These are phyloP conservation scores for Yarrowia bubula DNA, from an alignment of 805 yeast species.

Conservation along the genomic window DNA sequence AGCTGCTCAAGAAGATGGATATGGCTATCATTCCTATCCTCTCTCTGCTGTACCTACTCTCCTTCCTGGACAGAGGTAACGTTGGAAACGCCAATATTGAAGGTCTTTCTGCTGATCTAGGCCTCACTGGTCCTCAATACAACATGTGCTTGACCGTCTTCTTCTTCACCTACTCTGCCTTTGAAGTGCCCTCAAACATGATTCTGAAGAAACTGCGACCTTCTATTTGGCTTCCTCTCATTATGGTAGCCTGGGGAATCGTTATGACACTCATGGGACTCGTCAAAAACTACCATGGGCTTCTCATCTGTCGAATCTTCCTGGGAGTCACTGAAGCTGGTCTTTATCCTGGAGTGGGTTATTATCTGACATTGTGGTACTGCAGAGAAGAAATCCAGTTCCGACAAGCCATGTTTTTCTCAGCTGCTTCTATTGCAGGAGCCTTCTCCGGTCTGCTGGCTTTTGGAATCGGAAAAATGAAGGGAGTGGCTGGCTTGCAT, in stretches of 20 bases:
- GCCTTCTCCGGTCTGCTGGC: conserved; percentile 1
- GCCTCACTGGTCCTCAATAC: conserved; percentile 43
- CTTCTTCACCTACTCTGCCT: conserved; percentile 49
- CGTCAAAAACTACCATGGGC: conserved; percentile 9
- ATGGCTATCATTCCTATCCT: conserved; percentile 23
- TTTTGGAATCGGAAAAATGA: conserved; percentile 5
- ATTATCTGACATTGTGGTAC: conserved; percentile 62
- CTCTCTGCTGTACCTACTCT: conserved; percentile 16
- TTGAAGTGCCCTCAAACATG: conserved; percentile 47
- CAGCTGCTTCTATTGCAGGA: background rate
- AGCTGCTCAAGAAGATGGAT: conserved; percentile 28
- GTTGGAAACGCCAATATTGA: conserved; percentile 52
- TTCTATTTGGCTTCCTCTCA: background rate
- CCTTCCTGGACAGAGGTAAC: conserved; percentile 49
- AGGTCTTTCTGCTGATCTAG: conserved; percentile 47
- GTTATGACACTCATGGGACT: background rate
- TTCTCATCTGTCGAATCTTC: conserved; percentile 1
- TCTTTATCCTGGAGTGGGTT: conserved; percentile 46
- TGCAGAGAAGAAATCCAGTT: conserved; percentile 46
- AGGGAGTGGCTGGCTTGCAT: conserved; percentile 8
- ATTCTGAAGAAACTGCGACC: conserved; percentile 35
- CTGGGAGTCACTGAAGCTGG: conserved; percentile 24
- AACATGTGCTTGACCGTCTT: conserved; percentile 49
- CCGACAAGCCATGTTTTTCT: conserved; percentile 4
- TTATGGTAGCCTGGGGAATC: conserved; percentile 13